Conservation (phyloP, 345 rosid genomes). For the Fremontodendron californicum region DNA sequence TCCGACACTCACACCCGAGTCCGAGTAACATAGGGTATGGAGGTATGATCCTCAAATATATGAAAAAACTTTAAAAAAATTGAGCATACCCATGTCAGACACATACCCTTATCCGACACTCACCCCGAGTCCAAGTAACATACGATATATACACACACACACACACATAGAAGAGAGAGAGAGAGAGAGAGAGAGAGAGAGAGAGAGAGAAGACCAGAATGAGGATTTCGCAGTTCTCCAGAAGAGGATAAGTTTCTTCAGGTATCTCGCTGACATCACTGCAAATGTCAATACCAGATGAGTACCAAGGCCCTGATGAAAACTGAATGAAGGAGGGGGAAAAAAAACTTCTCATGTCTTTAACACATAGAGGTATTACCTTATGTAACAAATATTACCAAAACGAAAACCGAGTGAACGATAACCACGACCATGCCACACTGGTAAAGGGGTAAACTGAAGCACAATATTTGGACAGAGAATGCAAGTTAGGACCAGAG, state of each 20-base stretch:
- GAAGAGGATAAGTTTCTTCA: constrained; percentile 84
- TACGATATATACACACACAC: too few species aligned
- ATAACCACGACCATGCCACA: constrained; percentile 87
- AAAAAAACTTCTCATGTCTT: not conserved
- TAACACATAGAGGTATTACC: constrained; percentile 35
- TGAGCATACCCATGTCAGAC: too few species aligned
- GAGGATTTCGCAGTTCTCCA: constrained; percentile 60
- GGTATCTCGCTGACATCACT: constrained; percentile 93
- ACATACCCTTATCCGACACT: too few species aligned
- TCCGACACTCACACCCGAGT: too few species aligned
- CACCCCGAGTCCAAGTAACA: too few species aligned
- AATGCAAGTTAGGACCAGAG: not conserved
- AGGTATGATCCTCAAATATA: too few species aligned
- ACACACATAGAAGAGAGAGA: too few species aligned
- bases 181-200: not conserved
- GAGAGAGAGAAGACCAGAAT: constrained; percentile 44
- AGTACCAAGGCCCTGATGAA: constrained; percentile 20
- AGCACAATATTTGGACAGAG: constrained; percentile 21
- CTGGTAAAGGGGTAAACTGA: constrained; percentile 83
- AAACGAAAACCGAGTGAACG: constrained; percentile 92
- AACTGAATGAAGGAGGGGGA: not conserved
- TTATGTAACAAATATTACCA: constrained; percentile 77
- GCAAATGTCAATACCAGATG: constrained; percentile 22
- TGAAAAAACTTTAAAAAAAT: too few species aligned
- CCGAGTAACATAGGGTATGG: too few species aligned